phyloP scores from a whole-genome alignment of 2,329 filamentous ascomycete genomes.

The Aspergillus alliaceus region DNA sequence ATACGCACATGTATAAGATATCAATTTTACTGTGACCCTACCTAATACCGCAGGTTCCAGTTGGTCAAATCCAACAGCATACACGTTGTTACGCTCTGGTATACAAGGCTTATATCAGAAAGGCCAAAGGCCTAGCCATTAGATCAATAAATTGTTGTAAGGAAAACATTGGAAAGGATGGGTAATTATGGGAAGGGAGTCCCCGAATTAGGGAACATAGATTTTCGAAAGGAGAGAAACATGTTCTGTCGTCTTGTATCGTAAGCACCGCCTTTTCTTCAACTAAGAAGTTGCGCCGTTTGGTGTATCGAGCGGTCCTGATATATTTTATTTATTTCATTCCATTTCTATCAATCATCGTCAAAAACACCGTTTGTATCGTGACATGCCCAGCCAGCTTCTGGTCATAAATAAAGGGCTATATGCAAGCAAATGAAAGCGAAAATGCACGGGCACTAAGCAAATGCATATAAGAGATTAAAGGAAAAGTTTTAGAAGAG shows the following conservation, averaged over 20 bases:
- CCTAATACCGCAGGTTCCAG: not conserved
- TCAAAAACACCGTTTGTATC: constrained; percentile 19
- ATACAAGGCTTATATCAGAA: not conserved
- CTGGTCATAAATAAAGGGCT: constrained; percentile 1
- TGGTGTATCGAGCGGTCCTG: not conserved
- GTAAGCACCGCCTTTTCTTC: not conserved
- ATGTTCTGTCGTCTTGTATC: not conserved
- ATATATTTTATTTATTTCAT: not conserved
- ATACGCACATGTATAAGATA: not conserved
- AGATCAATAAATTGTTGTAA: not conserved
- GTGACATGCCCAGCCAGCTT: constrained; percentile 15
- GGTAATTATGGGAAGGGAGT: not conserved
- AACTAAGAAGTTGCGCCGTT: not conserved
- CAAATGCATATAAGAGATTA: not conserved
- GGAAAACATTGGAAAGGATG: not conserved
- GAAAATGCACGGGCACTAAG: constrained; percentile 4
- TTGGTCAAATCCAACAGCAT: not conserved
- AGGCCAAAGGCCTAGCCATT: no score
- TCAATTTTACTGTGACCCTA: not conserved
- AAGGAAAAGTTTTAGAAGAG: constrained; percentile 23
- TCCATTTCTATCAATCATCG: constrained; percentile 20
- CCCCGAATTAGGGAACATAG: not conserved
- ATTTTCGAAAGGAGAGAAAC: not conserved
- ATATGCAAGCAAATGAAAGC: constrained; percentile 16
- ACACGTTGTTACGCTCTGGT: not conserved